Evolutionary conservation across 1,284 basidiomycete genomes (phyloP).

Genomic region (Cutaneotrichosporon dermatis): DNA sequence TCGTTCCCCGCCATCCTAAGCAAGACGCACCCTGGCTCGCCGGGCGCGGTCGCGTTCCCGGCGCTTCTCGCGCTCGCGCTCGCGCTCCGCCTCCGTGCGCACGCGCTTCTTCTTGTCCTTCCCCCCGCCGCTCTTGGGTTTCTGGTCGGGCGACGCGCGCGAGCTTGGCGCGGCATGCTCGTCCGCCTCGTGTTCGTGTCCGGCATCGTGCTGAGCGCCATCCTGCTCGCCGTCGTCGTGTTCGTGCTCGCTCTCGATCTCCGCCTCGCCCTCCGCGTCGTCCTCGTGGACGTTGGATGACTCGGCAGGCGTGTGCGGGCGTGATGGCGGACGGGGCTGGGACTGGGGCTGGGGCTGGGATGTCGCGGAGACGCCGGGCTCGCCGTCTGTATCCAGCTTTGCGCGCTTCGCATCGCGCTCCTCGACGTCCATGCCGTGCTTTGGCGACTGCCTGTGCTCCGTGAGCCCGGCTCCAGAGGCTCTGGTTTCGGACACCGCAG

Average conservation of each 20-base stretch:
- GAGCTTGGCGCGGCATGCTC: background rate
- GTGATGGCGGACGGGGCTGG: too few relatives aligned
- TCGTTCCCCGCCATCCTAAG: too few relatives aligned
- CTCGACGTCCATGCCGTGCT: background rate
- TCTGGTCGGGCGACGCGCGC: background rate
- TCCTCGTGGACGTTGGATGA: background rate
- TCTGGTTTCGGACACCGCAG: too few relatives aligned
- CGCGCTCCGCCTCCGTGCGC: conserved; percentile 1
- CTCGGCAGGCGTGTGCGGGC: too few relatives aligned
- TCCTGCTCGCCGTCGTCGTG: background rate
- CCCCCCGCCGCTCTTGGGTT: background rate
- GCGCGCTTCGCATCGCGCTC: conserved; percentile 8
- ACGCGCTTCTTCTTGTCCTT: conserved; percentile 7
- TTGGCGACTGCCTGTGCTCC: background rate
- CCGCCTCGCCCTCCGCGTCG: conserved; percentile 1
- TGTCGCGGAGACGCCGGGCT: too few relatives aligned
- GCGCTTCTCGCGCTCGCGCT: background rate
- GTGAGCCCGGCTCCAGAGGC: too few relatives aligned
- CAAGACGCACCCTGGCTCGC: background rate
- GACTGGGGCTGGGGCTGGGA: too few relatives aligned
- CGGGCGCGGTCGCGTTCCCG: background rate
- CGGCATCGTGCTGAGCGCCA: too few relatives aligned
- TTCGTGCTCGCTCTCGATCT: background rate
- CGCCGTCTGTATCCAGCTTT: background rate
- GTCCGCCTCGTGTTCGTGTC: background rate